Conservation (phyloP, 805 yeast species). For the Saccharomycopsis olivae region DNA sequence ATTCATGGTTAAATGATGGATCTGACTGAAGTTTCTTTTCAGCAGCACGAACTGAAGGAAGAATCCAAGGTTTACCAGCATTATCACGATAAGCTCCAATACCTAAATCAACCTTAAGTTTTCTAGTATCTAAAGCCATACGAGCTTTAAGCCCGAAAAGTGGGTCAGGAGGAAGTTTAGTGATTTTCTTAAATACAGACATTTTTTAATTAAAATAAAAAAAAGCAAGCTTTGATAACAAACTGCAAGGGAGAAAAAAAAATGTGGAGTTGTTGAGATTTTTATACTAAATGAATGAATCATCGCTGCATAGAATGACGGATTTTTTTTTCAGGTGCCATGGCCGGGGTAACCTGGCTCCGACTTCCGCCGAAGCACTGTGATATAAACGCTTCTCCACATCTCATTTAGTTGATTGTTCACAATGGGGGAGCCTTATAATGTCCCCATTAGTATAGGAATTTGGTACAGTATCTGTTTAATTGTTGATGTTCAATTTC, state of each 20-base stretch:
- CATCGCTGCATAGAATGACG: no score
- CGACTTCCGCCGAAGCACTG: no score
- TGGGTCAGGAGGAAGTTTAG: slow-evolving; percentile 75
- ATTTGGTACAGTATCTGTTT: no score
- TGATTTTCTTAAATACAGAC: slow-evolving; percentile 37
- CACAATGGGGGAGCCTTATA: no score
- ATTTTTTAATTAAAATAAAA: slow-evolving; percentile 3
- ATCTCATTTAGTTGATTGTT: no score
- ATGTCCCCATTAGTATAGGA: no score
- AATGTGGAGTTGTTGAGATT: not conserved
- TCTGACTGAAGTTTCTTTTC: slow-evolving; percentile 43
- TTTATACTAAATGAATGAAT: no score
- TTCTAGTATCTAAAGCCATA: slow-evolving; percentile 44
- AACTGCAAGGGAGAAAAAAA: not conserved
- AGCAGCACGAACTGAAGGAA: slow-evolving; percentile 65
- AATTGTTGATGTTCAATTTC: no score
- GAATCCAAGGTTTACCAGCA: slow-evolving; percentile 77
- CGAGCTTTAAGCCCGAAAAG: slow-evolving; percentile 73
- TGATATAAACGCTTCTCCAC: no score
- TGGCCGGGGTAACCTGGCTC: no score
- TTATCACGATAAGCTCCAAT: slow-evolving; percentile 94
- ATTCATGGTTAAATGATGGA: slow-evolving; percentile 61
- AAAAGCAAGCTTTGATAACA: not conserved
- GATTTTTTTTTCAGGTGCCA: no score
- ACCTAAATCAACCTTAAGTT: slow-evolving; percentile 72